phyloP scores from a whole-genome alignment of 2,329 filamentous ascomycete species.

The Fusarium robinianum region DNA sequence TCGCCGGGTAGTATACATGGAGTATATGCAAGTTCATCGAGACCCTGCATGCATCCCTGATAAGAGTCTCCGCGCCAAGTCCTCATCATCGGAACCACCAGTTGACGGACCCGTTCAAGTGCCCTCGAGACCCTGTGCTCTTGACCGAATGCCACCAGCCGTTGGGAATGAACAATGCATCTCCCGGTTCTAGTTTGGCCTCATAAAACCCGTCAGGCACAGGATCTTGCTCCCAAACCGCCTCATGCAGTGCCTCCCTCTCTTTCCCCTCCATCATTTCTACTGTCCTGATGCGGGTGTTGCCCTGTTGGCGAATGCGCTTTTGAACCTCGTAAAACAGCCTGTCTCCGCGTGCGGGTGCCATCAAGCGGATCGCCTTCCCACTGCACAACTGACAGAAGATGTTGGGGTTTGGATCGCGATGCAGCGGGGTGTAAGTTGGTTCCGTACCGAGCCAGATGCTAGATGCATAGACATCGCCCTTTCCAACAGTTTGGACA shows the following conservation, averaged over 20 bases:
- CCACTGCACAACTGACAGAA: conserved; percentile 79
- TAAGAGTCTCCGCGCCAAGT: too few species aligned
- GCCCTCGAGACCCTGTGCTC: conserved; percentile 42
- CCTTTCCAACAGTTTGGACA: conserved; percentile 67
- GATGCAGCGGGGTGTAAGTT: conserved; percentile 87
- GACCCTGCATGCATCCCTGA: too few species aligned
- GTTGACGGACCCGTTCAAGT: conserved; percentile 50
- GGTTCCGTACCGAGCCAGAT: conserved; percentile 88
- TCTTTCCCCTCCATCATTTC: conserved; percentile 93
- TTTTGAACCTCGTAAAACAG: conserved; percentile 63
- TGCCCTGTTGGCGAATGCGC: conserved; percentile 45
- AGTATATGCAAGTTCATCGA: too few species aligned
- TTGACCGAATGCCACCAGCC: conserved; percentile 54
- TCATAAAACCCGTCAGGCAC: conserved; percentile 50
- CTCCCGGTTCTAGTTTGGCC: conserved; percentile 59
- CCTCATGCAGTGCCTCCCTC: conserved; percentile 65
- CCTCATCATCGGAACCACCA: conserved; percentile 52
- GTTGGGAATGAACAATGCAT: conserved; percentile 48
- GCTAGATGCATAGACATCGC: conserved; percentile 85
- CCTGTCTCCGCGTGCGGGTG: conserved; percentile 63
- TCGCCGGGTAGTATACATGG: conserved; percentile 5
- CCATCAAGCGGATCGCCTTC: conserved; percentile 75
- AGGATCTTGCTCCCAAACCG: conserved; percentile 64
- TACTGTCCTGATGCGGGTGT: conserved; percentile 66
- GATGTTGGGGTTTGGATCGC: conserved; percentile 91